Evolutionary conservation across 768 basidiomycete species (phyloP).

Genomic region (Hygrophorus pudorinus): DNA sequence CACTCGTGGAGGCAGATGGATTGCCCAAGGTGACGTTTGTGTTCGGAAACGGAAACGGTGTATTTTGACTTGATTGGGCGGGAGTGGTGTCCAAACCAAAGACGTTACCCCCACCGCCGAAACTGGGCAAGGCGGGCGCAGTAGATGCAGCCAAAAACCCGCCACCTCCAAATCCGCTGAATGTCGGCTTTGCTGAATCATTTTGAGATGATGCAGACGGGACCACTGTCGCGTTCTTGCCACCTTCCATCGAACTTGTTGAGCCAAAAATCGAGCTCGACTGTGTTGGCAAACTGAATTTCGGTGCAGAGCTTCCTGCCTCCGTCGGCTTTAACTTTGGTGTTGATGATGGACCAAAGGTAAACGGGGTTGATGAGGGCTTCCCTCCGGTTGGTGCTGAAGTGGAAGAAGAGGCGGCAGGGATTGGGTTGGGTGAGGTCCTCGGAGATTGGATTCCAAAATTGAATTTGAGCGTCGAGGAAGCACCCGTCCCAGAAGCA

Average conservation of each 20-base stretch:
- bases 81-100: constrained; percentile 1
- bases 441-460: constrained; percentile 19
- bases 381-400: constrained; percentile 1
- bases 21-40: too few relatives aligned
- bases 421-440: neutral
- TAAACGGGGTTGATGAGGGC: constrained; percentile 11
- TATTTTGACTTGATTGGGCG: too few relatives aligned
- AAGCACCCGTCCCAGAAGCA: constrained; percentile 6
- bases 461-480: constrained; percentile 25
- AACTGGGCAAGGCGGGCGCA: neutral
- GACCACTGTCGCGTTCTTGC: neutral
- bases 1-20: too few relatives aligned
- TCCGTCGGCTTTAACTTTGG: neutral
- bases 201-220: constrained; percentile 4
- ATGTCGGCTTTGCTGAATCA: neutral
- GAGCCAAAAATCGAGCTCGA: neutral
- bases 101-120: neutral
- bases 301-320: neutral
- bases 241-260: neutral
- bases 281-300: neutral
- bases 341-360: constrained; percentile 5
- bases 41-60: too few relatives aligned
- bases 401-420: constrained; percentile 9
- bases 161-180: constrained; percentile 6
- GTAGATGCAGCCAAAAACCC: neutral